Evolutionary conservation across 163 green algal genomes (phyloP), one percentile per base, ranked within the genome.

Genomic region (Scenedesmus sp.): DNA sequence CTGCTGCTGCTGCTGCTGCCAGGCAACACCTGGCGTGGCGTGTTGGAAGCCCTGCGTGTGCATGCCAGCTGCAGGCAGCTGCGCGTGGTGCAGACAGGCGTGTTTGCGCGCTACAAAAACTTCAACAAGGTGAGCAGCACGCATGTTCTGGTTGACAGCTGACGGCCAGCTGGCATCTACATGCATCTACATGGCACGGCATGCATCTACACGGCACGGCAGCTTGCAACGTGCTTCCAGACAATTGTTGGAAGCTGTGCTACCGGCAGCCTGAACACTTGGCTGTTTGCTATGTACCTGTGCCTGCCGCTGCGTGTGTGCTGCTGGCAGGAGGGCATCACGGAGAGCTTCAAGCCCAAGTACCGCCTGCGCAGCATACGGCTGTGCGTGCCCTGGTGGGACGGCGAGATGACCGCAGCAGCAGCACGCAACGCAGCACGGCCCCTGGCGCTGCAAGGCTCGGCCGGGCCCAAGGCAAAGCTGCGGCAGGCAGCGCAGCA

Each of bases 321-420:
- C 34, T 84, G 76, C 76, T 59, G 34, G 76, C 46, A 84, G 76
- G 76, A 84, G 18, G 76, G 76, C 46, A 84, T 59, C 46, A 84
- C 46, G 34, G 46, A 84, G 16, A 56, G 34, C 46, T 84, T 84
- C 76, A 84, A 84, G 76, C 76, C 46, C 76, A 84, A 84, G 76
- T 54, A 59, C 46, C 76, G 46, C 34, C 16, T 59, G 76, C 62
- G 12, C 62, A 70, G 62, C 62, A 84, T 84, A 18, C 9, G 34
- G 34, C 46, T 84, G 76, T 84, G 76, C 16, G 12, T 84, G 34
- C 76, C 76, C 9, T 84, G 76, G 76, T 84, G 76, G 76, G 76
- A 84, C 76, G 4, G 7, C 8, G 18, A 54, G 9, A 84, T 84
- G 76, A 84, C 46, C 3, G 76, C 76, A 84, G 76, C 34, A 59